phyloP scores from a whole-genome alignment of 352 stramenopile genomes.

The Phytophthora sojae region DNA sequence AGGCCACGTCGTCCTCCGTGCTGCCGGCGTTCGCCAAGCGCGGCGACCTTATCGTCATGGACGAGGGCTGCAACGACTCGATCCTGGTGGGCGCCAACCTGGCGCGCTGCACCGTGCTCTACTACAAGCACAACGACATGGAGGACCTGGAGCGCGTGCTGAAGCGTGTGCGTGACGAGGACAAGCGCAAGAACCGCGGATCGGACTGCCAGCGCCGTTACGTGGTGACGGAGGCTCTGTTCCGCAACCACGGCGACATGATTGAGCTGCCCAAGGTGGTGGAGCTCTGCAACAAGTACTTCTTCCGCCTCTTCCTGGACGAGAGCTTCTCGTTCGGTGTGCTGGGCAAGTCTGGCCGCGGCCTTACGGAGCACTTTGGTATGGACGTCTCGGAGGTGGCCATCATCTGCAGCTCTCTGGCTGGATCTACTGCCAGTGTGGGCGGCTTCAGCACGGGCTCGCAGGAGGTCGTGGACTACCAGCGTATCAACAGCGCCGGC shows the following conservation, averaged over 20 bases:
- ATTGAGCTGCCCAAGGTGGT: conserved; percentile 94
- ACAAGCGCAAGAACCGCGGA: conserved; percentile 84
- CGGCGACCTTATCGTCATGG: conserved; percentile 96
- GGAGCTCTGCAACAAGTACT: conserved; percentile 91
- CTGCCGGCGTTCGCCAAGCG: conserved; percentile 98
- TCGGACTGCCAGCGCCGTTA: conserved; percentile 95
- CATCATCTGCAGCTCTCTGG: conserved; percentile 96
- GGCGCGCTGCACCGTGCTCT: conserved; percentile 93
- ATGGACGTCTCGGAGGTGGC: conserved; percentile 87
- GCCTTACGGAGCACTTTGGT: conserved; percentile 86
- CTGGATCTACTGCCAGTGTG: conserved; percentile 93
- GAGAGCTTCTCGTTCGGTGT: conserved; percentile 95
- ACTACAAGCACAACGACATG: conserved; percentile 99
- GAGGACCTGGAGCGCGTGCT: conserved; percentile 95
- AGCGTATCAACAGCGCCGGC: conserved; percentile 97
- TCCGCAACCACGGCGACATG: conserved; percentile 97
- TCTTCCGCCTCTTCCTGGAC: conserved; percentile 89
- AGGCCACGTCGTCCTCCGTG: conserved; percentile 94
- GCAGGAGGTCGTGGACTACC: conserved; percentile 97
- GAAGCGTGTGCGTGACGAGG: conserved; percentile 82
- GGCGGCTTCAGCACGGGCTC: conserved; percentile 97
- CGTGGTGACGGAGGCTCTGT: conserved; percentile 98
- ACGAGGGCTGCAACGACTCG: conserved; percentile 96
- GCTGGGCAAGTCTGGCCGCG: conserved; percentile 91
- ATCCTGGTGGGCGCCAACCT: conserved; percentile 94